Conservation (phyloP, 805 yeast species). For the Myxozyma geophila region DNA sequence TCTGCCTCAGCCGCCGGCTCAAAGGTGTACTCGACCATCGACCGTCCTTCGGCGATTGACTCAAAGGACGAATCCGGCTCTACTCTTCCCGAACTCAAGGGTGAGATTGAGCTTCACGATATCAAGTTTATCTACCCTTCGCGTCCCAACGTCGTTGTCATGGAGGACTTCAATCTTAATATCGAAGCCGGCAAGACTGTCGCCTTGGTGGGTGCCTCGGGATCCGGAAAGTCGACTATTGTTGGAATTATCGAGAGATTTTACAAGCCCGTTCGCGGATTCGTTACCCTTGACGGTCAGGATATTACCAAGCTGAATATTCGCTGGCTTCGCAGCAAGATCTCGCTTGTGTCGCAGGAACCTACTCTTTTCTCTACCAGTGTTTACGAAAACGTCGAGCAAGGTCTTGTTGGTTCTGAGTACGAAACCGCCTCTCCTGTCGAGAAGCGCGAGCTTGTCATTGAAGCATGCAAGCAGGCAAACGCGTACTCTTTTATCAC, state of each 20-base stretch:
- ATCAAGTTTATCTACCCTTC: slow-evolving; percentile 86
- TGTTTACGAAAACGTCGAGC: slow-evolving; percentile 77
- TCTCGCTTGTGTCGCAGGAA: slow-evolving; percentile 96
- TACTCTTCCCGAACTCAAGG: slow-evolving; percentile 45
- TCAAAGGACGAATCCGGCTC: slow-evolving; percentile 38
- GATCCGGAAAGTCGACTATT: slow-evolving; percentile 93
- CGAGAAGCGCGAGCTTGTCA: slow-evolving; percentile 46
- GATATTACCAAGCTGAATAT: slow-evolving; percentile 75
- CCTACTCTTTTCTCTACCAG: slow-evolving; percentile 91
- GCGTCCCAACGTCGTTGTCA: slow-evolving; percentile 77
- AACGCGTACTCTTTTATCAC: slow-evolving; percentile 57
- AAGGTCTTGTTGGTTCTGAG: slow-evolving; percentile 58
- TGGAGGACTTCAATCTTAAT: slow-evolving; percentile 73
- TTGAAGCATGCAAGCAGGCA: slow-evolving; percentile 56
- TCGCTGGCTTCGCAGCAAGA: slow-evolving; percentile 70
- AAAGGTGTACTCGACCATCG: slow-evolving; percentile 49
- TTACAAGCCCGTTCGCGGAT: slow-evolving; percentile 76
- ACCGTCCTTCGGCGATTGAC: slow-evolving; percentile 49
- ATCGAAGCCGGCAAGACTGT: slow-evolving; percentile 89
- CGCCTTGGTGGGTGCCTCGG: slow-evolving; percentile 95
- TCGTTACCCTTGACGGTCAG: slow-evolving; percentile 80
- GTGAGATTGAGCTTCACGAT: slow-evolving; percentile 79
- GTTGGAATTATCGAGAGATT: slow-evolving; percentile 84
- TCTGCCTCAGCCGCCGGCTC: slow-evolving; percentile 49
- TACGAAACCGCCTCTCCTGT: slow-evolving; percentile 46